Evolutionary conservation across 306 rosid species (phyloP), one percentile per base, ranked within the genome.

Genomic region (Chamaecrista fasciculata): DNA sequence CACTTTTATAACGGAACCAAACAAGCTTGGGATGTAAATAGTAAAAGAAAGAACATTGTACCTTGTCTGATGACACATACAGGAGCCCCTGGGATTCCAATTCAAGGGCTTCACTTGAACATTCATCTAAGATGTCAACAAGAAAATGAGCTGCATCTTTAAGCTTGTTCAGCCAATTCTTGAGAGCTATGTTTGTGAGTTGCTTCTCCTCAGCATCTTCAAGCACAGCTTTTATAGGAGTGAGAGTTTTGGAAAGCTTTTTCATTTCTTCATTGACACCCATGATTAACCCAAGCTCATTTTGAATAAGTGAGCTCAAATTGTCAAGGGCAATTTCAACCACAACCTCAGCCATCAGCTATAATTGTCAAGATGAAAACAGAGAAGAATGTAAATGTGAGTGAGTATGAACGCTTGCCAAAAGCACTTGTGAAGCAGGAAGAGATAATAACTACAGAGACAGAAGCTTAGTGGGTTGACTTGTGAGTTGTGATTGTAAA

Each of bases 71-170:
- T 28, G 62, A 28, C 4, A 21, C 2, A 50, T 2, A 16, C 44
- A 11, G 15, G 2, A 46, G 19, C 26, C 48, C 20, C 29, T 10
- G 14, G 4, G 6, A 42, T 24, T 53, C 11, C 9, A 31, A 69
- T 0, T 21, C 48, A 8, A 44, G 34, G 8, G 34, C 69, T 56
- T 80, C 29, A 0, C 23, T 57, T 5, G 72, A 50, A 36, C 43
- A 59, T 24, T 74, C 70, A 29, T 77, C 75, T n/a, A 81, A 61
- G 2, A 64, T 11, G 36, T 79, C 77, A 3, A 74, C 80, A 12
- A 70, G 39, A 19, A 26, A 14, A 18, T 55, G 21, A 26, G 20
- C 61, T 6, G 19, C 61, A 55, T 15, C 61, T 12, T n/a, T 0
- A 55, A 55, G 37, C 20, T 55, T 26, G 11, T 7, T 8, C 1